Evolutionary conservation across 2,329 filamentous ascomycete genomes (phyloP).

Genomic region (Bipolaris cookei): DNA sequence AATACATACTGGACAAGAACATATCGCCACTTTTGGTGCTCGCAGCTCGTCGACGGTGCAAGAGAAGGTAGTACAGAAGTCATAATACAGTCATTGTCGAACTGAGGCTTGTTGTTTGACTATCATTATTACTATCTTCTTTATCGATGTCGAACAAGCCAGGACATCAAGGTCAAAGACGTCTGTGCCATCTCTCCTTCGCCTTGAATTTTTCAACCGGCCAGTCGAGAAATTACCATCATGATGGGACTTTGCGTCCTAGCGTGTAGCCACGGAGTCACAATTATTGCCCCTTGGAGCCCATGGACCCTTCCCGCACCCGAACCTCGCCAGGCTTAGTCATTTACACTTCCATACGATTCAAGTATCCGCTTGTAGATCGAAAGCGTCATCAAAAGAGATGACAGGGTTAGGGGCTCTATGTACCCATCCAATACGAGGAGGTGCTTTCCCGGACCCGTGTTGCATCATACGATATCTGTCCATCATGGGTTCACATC

Average conservation of each 20-base stretch:
- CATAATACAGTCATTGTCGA: background rate
- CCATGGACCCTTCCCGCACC: too few species aligned
- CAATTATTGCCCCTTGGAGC: background rate
- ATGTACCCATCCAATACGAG: background rate
- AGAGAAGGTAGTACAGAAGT: background rate
- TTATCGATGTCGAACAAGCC: background rate
- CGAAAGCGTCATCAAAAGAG: background rate
- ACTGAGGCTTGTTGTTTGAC: background rate
- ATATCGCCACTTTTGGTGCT: background rate
- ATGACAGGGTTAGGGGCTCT: background rate
- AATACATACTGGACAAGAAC: background rate
- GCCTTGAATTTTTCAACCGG: background rate
- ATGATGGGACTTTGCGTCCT: background rate
- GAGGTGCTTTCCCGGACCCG: background rate
- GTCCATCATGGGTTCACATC: background rate
- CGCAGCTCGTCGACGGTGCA: background rate
- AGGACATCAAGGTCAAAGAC: background rate
- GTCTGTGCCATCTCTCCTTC: background rate
- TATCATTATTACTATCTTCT: background rate
- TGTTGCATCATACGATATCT: background rate
- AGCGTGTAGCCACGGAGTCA: background rate
- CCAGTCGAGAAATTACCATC: background rate
- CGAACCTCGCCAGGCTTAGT: background rate
- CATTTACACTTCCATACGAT: background rate
- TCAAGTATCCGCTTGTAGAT: too few species aligned